Evolutionary conservation across 768 basidiomycete genomes (phyloP).

Genomic region (Leccinellum luteum): DNA sequence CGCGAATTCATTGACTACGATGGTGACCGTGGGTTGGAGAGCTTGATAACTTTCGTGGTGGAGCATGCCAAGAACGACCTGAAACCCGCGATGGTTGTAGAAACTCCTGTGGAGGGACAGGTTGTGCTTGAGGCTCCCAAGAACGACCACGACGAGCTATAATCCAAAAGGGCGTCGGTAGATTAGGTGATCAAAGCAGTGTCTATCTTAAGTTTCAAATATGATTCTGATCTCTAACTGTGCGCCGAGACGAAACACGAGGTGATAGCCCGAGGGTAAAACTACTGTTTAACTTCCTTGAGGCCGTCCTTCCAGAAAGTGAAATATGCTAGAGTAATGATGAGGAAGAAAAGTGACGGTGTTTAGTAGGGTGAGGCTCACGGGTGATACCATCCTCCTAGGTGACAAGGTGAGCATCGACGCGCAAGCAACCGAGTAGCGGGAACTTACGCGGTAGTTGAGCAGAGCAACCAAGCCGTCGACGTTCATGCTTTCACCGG

Average conservation of each 20-base stretch:
- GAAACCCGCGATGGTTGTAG: slow-evolving; percentile 33
- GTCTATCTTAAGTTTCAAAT: slow-evolving; percentile 22
- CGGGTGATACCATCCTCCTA: slow-evolving; percentile 81
- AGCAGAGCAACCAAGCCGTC: slow-evolving; percentile 94
- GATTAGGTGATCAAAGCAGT: slow-evolving; percentile 19
- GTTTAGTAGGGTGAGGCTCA: slow-evolving; percentile 37
- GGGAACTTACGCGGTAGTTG: slow-evolving; percentile 76
- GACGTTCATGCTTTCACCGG: slow-evolving; percentile 72
- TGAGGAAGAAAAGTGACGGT: slow-evolving; percentile 2
- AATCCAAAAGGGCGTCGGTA: slow-evolving; percentile 11
- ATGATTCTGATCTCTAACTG: slow-evolving; percentile 12
- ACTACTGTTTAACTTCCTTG: slow-evolving; percentile 71
- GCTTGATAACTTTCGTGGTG: slow-evolving; percentile 79
- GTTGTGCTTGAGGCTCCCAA: slow-evolving; percentile 25
- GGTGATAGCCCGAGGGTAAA: neutral
- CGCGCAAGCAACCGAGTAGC: neutral
- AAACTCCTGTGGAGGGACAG: slow-evolving; percentile 22
- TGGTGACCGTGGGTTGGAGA: slow-evolving; percentile 88
- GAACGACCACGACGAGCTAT: slow-evolving; percentile 30
- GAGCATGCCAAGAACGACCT: slow-evolving; percentile 76
- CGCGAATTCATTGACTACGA: slow-evolving; percentile 89
- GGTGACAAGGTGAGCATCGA: slow-evolving; percentile 14
- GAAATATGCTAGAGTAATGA: slow-evolving; percentile 62
- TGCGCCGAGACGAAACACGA: neutral
- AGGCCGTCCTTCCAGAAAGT: slow-evolving; percentile 97